These are phyloP conservation scores for Sugiyamaella castrensis DNA, from an alignment of 1,139 yeast genomes.

Conservation along the genomic window DNA sequence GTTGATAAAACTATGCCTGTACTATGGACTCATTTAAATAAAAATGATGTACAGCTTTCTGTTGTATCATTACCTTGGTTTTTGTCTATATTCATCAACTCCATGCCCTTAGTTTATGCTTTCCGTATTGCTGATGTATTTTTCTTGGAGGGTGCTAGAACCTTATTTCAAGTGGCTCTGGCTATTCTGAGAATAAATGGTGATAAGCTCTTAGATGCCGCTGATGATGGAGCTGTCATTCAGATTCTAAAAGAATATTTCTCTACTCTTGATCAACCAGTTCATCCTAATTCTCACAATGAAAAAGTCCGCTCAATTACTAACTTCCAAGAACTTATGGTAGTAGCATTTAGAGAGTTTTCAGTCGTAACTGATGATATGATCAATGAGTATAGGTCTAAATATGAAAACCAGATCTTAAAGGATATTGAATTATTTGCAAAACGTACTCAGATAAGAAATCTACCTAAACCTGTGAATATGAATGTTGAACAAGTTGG, in stretches of 20 bases:
- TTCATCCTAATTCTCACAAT: conserved; percentile 70
- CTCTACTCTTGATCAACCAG: conserved; percentile 70
- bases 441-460: conserved; percentile 85
- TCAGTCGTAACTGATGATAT: conserved; percentile 71
- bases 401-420: conserved; percentile 71
- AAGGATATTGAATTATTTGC: conserved; percentile 87
- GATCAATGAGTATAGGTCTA: conserved; percentile 65
- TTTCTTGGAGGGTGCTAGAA: conserved; percentile 84
- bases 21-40: conserved; percentile 75
- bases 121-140: conserved; percentile 89
- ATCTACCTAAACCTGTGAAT: conserved; percentile 69
- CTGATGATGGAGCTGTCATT: conserved; percentile 91
- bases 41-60: conserved; percentile 85
- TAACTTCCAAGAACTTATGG: conserved; percentile 84
- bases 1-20: conserved; percentile 89
- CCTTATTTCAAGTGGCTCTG: conserved; percentile 88
- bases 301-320: conserved; percentile 66
- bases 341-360: conserved; percentile 90
- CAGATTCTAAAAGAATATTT: conserved; percentile 82
- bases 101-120: conserved; percentile 94
- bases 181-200: conserved; percentile 87
- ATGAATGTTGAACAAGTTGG: conserved; percentile 58
- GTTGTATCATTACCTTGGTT: conserved; percentile 98
- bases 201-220: conserved; percentile 70
- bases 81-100: conserved; percentile 78